Evolutionary conservation across 805 yeast species (phyloP), one percentile per base, ranked within the genome.

Genomic region (Wickerhamiella kazuoi): DNA sequence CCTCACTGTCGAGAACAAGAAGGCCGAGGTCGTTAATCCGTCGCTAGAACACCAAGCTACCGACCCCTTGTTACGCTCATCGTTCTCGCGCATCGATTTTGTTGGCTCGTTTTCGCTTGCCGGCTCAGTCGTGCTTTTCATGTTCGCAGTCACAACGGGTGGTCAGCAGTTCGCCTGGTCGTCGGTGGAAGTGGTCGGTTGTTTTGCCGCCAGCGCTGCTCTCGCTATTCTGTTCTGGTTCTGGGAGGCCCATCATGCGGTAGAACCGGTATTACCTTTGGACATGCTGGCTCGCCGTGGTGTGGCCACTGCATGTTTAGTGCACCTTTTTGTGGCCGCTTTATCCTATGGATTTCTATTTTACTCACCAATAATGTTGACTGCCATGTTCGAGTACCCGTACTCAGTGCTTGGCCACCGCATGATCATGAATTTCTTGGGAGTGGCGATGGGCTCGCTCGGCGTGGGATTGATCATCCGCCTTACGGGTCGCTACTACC

Each of bases 291-390:
- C 60, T 6, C 66, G 72, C 47, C 62, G 74, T 44, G 76, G 87
- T 0, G 68, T 80, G 16, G 54, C 75, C 26, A 66, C 76, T 8
- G 73, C 81, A 0, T 74, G 83, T 0, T 58, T 79, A 41, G 67
- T 77, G 34, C 76, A 76, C 54, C 73, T 80, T 72, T 74, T 79
- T 48, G 64, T 67, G 54, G 72, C 82, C 5, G 79, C 80, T 79
- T 66, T 73, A 1, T 67, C 69, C 16, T 79, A 69, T 53, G 61
- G 83, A 1, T 64, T 67, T 45, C 53, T 81, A 40, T 82, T 67
- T 58, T 81, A 75, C 55, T 65, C 75, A 3, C 94, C 94, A 1
- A 65, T 82, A 15, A 76, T 93, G 1, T 60, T 83, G 40, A 37
- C 69, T 28, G 87, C 84, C 40, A 79, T 80, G 45, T 68, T 78